Conservation (phyloP, 2,329 filamentous ascomycete genomes). For the Epichloe brachyelytri region DNA sequence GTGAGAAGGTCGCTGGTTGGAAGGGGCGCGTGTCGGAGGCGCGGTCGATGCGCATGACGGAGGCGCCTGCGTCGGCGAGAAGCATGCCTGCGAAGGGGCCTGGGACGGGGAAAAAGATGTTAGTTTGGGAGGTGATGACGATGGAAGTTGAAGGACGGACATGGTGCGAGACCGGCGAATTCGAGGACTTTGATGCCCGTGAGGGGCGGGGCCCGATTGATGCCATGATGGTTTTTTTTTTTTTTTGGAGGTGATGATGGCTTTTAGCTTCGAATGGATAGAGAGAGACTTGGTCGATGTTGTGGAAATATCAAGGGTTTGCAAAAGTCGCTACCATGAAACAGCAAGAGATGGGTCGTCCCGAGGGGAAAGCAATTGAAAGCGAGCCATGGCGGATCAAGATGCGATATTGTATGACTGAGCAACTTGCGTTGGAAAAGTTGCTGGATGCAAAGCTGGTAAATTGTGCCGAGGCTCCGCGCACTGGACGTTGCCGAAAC, state of each 20-base stretch:
- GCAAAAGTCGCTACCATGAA: no score
- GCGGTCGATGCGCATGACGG: conserved; percentile 76
- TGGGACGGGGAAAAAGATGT: conserved; percentile 19
- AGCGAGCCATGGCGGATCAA: no score
- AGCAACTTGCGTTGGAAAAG: no score
- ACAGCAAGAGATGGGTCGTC: no score
- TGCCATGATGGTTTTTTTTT: background rate
- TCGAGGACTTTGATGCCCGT: conserved; percentile 44
- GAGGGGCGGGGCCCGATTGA: conserved; percentile 21
- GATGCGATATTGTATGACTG: background rate
- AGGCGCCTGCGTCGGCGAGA: conserved; percentile 79
- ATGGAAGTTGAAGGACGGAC: conserved; percentile 20
- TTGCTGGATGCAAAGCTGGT: no score
- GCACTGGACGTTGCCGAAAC: background rate
- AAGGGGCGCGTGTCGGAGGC: conserved; percentile 17
- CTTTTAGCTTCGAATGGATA: background rate
- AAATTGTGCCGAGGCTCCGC: no score
- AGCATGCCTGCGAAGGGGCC: conserved; percentile 82
- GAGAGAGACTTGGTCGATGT: background rate
- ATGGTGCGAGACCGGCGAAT: conserved; percentile 49
- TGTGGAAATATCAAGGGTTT: no score
- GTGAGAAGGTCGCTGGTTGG: conserved; percentile 61
- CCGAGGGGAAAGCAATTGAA: no score
- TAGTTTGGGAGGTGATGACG: background rate
- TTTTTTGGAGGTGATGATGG: background rate